Evolutionary conservation across 2,329 filamentous ascomycete genomes (phyloP), one percentile per base, ranked within the genome.

Genomic region (Moelleriella libera): DNA sequence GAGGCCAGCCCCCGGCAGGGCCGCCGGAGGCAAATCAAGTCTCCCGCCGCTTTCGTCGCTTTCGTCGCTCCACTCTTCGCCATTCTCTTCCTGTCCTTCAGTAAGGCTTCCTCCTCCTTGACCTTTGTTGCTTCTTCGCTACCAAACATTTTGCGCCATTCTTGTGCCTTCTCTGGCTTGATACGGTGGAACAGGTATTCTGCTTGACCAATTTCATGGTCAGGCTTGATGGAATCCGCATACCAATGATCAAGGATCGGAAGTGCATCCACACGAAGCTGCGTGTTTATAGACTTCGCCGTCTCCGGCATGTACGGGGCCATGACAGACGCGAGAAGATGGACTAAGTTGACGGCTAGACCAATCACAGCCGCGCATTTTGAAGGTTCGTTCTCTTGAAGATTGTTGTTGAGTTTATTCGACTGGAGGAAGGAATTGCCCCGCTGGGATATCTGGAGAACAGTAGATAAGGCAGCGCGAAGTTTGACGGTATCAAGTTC

Each of bases 261-360:
- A 31, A 48, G 66, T 51, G 74, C 66, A 42, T 59, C 54, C 41
- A 78, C 60, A 29, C 81, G 75, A 31, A 94, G 72, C 64, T 92
- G 86, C 50, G 75, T 64, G 50, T 85, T 74, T 53, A 92, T 92
- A 37, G 76, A 77, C 47, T 70, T 70, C 3, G 82, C 71, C 10
- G 81, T 86, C 9, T 72, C 71, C 14, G 85, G 85, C 68, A 90
- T 82, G 66, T 86, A 92, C 0, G 86, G 86, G 43, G 77, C 77
- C 49, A 87, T 75, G 43, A 89, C 65, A 44, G 76, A 78, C n/a
- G 85, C 82, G 41, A 88, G 71, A 28, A 92, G 77, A 58, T 87
- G 77, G 40, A 87, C 77, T 51, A 86, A 74, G 64, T 88, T 88
- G 49, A 89, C 67, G 0, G 80, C 84, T 12, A 85, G 68, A 46